These are phyloP conservation scores for Phylloporus rhodoxanthus DNA, from an alignment of 768 basidiomycete species.

Conservation along the genomic window DNA sequence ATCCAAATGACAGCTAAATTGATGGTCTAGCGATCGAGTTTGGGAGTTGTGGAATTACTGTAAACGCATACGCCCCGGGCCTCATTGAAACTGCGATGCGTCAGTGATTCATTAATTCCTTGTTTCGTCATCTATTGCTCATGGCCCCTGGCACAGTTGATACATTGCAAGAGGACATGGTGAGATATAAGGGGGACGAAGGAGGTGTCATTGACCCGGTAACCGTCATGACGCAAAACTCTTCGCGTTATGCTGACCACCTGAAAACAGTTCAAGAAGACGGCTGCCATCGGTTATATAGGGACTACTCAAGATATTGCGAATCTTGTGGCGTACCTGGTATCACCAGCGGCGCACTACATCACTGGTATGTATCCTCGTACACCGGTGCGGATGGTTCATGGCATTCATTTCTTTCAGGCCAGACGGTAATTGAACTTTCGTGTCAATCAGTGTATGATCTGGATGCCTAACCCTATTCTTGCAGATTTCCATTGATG, in stretches of 20 bases:
- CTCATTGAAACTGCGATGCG: slow-evolving; percentile 25
- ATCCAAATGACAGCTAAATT: neutral
- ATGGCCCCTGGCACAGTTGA: slow-evolving; percentile 10
- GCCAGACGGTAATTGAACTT: slow-evolving; percentile 22
- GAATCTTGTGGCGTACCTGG: slow-evolving; percentile 34
- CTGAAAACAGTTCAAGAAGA: slow-evolving; percentile 8
- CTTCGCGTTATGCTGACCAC: neutral
- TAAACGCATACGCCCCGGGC: slow-evolving; percentile 34
- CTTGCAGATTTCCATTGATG: slow-evolving; percentile 21
- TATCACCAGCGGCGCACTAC: slow-evolving; percentile 28
- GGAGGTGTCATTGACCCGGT: slow-evolving; percentile 15
- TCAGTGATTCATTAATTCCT: slow-evolving; percentile 8
- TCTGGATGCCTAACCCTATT: neutral
- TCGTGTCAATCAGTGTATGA: neutral
- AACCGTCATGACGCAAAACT: neutral
- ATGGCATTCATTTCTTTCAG: slow-evolving; percentile 2
- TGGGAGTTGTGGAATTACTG: slow-evolving; percentile 28
- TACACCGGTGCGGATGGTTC: neutral
- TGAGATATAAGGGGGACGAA: slow-evolving; percentile 9
- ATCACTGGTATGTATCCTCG: slow-evolving; percentile 28
- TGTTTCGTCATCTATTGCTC: neutral
- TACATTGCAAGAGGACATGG: slow-evolving; percentile 8
- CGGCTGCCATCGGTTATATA: slow-evolving; percentile 17
- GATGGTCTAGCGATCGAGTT: slow-evolving; percentile 29
- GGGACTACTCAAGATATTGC: slow-evolving; percentile 32